Base-by-base conservation (phyloP, 2,329 filamentous ascomycete species). In the Pseudocercospora vitis region DNA sequence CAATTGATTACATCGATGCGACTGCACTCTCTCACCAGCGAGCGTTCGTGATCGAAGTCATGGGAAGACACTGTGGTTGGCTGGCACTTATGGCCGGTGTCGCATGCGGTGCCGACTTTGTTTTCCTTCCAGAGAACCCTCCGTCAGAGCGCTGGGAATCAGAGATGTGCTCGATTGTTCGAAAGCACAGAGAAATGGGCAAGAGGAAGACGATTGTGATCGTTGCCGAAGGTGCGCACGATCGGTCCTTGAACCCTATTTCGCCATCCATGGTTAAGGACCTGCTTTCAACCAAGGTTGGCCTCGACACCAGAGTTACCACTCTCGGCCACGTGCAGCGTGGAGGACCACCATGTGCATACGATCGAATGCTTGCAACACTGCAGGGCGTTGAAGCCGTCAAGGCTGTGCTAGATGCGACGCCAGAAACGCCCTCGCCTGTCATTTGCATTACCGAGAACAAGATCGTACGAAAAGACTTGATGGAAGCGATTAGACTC, bases 151-250 rank as follows among this genome's bases (percentile, higher is more conserved):
- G 92, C 66, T 99, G 94, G 94, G 84, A 88, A 70, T 82, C 89
- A 55, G 86, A 95, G 55, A 96, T 96, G 91, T 88, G 84, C 67
- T 74, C 78, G 18, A 84, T 94, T 48, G 85, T 96, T 53, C 80
- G 65, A 53, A 66, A 94, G 85, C 94, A 97, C 75, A 86, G 94
- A 61, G 78, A 81, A 58, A 81, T 90, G 68, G 94, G 94, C 68
- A 99, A 97, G 81, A 84, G 94, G 66, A 95, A 96, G 78, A 97
- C 94, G 1, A 97, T 97, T 65, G 92, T 99, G 66, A 96, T 99
- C 65, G 88, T 99, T 48, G 94, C 94, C 48, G 94, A 99, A 74
- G 94, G 94, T 62, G 94, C 94, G 42, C 87, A 91, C 62, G 91
- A 96, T 74, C 81, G 82, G 60, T 76, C 92, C 49, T 83, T 96